Conservation (phyloP, 176 grass and related monocot genomes). For the Aegilops bicornis region DNA sequence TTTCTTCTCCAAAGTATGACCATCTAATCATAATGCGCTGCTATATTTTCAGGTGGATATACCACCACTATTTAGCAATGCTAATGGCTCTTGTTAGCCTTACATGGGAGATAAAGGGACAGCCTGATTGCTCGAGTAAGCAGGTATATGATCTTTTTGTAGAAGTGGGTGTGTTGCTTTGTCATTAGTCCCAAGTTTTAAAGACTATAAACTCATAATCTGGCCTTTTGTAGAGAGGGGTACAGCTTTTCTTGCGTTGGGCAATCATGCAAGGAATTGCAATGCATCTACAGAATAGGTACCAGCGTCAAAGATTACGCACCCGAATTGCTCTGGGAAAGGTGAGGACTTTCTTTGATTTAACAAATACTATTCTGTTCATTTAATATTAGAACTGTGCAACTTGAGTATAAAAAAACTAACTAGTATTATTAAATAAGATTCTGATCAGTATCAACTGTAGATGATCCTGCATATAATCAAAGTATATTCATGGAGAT, state of each 20-base stretch:
- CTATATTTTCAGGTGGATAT: slow-evolving; percentile 87
- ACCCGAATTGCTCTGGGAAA: slow-evolving; percentile 98
- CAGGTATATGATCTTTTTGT: slow-evolving; percentile 49
- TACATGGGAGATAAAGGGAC: slow-evolving; percentile 95
- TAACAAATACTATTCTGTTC: slow-evolving; percentile 2
- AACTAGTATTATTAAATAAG: neutral
- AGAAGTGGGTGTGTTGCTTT: neutral
- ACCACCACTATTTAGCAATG: slow-evolving; percentile 97
- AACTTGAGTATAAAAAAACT: neutral
- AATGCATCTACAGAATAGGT: slow-evolving; percentile 98
- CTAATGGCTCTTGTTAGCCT: slow-evolving; percentile 95
- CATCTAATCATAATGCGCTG: neutral
- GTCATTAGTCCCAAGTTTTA: neutral
- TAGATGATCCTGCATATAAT: neutral
- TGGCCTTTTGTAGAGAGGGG: slow-evolving; percentile 60
- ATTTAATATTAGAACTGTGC: neutral
- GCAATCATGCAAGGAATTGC: slow-evolving; percentile 98
- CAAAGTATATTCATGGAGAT: neutral
- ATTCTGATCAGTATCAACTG: neutral
- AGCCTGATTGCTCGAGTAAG: slow-evolving; percentile 88
- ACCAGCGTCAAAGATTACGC: slow-evolving; percentile 95
- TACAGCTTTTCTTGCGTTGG: slow-evolving; percentile 92
- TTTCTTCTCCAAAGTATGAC: neutral
- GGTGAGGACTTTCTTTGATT: slow-evolving; percentile 41
- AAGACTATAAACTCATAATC: slow-evolving; percentile 8